Evolutionary conservation across 2,329 filamentous ascomycete species (phyloP), one percentile per base, ranked within the genome.

Genomic region (Epichloe gansuensis): DNA sequence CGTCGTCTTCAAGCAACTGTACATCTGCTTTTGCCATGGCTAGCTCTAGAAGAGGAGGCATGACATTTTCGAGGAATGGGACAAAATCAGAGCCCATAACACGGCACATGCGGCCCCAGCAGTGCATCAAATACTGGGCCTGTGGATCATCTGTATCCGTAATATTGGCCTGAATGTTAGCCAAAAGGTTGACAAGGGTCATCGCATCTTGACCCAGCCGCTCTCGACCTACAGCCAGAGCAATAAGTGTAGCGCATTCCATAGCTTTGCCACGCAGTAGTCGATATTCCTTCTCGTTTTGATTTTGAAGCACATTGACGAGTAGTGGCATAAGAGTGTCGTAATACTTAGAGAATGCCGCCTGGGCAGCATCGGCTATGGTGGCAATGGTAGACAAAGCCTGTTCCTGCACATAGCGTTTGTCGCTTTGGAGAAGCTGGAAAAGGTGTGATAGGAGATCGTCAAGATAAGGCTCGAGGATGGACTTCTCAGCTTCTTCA

Each of bases 21-120:
- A 98, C 95, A 62, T 98, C 93, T 31, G 93, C 93, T 75, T 96
- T 97, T 50, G 93, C 90, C 60, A 88, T 87, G 34, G 91, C 93
- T 57, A 97, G 79, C 64, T 94, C 85, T 53, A 96, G 77, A 52
- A 98, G 76, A 21, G 93, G 93, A 6, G 91, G 91, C 82, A 98
- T 97, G 56, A 98, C 93, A 48, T 82, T 90, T 39, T 85, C 82
- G 51, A 98, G 76, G 74, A 94, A 98, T 15, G 90, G 90, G 12
- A 97, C 76, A 68, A 98, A 98, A 61, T 96, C 90, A 47, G 80
- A 73, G 21, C 87, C 89, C 56, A 98, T 78, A 34, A 98, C 91
- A 58, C 93, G 85, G 70, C 91, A 97, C 93, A 98, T 98, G 47
- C 93, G 84, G 50, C 93, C 93, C 93, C 93, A 98, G 73, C 93